Conservation (phyloP, 2,329 filamentous ascomycete genomes). For the Emmonsiellopsis sp. region DNA sequence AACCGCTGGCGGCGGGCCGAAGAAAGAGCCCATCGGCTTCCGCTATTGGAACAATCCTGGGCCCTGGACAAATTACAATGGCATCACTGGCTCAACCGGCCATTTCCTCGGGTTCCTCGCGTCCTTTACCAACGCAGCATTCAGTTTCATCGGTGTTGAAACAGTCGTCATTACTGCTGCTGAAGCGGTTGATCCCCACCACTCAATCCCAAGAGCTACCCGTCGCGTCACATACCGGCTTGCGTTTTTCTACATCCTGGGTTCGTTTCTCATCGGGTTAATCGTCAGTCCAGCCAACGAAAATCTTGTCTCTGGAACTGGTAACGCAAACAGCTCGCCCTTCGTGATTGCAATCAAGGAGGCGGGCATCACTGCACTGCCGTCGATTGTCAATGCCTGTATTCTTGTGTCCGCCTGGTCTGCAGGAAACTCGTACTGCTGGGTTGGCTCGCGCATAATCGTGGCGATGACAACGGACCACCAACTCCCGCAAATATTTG, state of each 20-base stretch:
- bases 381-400: constrained; percentile 88
- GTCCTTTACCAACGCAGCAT: constrained; percentile 55
- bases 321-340: constrained; percentile 50
- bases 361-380: constrained; percentile 69
- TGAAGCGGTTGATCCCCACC: constrained; percentile 48
- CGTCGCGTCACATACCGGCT: constrained; percentile 97
- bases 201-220: constrained; percentile 74
- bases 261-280: constrained; percentile 69
- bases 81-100: too few species aligned
- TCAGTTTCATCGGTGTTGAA: constrained; percentile 54
- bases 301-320: constrained; percentile 20
- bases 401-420: constrained; percentile 85
- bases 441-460: too few species aligned
- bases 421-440: constrained; percentile 63
- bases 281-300: constrained; percentile 47
- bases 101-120: constrained; percentile 53
- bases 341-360: constrained; percentile 89
- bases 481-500: too few species aligned
- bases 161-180: constrained; percentile 52
- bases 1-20: constrained; percentile 68
- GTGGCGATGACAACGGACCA: too few species aligned
- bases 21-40: constrained; percentile 69
- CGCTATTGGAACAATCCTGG: constrained; percentile 69
- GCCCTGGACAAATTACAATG: constrained; percentile 53
- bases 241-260: constrained; percentile 78